A percentile compares a stretch with the other conserved stretches of the same genome.
These are phyloP conservation scores for Pyricularia sp. DNA, from an alignment of 2,329 filamentous ascomycete genomes.

Conservation along the genomic window DNA sequence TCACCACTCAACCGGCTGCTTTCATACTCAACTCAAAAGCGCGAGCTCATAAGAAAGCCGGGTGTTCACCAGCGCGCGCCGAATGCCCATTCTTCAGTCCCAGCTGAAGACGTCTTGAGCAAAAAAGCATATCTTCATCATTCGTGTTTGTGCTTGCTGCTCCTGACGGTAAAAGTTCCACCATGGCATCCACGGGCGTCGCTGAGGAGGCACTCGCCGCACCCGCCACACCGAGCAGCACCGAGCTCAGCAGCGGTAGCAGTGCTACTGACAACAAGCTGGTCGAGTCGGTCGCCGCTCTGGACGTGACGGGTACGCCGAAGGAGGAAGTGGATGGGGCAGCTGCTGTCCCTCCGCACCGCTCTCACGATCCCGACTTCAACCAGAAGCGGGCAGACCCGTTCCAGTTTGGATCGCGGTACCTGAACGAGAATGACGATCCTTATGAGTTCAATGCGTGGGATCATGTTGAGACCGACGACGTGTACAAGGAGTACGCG, in stretches of 20 bases:
- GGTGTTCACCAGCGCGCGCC: not conserved
- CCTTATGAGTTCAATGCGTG: slow-evolving; percentile 98
- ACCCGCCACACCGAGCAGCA: not conserved
- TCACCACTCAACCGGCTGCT: not conserved
- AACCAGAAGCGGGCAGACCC: slow-evolving; percentile 85
- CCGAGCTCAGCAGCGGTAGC: not conserved
- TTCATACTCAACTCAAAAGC: not conserved
- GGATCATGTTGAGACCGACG: slow-evolving; percentile 95
- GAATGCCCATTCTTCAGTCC: not conserved
- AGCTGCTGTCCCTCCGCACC: slow-evolving; percentile 40
- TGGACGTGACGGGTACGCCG: slow-evolving; percentile 6
- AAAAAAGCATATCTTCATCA: not conserved
- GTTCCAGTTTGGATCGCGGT: slow-evolving; percentile 90
- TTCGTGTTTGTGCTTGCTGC: not conserved
- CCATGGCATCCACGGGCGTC: not conserved
- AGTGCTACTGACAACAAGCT: slow-evolving; percentile 6
- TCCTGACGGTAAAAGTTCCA: not conserved
- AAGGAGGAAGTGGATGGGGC: not conserved
- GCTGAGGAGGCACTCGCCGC: not conserved
- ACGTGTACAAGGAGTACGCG: slow-evolving; percentile 77
- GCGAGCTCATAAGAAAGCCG: not conserved
- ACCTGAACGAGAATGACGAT: slow-evolving; percentile 73
- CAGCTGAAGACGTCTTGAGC: not conserved
- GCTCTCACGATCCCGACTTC: slow-evolving; percentile 60
- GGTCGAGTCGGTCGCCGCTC: slow-evolving; percentile 7